Base-by-base conservation (phyloP, 805 yeast genomes). In the Saturnispora diversa region DNA sequence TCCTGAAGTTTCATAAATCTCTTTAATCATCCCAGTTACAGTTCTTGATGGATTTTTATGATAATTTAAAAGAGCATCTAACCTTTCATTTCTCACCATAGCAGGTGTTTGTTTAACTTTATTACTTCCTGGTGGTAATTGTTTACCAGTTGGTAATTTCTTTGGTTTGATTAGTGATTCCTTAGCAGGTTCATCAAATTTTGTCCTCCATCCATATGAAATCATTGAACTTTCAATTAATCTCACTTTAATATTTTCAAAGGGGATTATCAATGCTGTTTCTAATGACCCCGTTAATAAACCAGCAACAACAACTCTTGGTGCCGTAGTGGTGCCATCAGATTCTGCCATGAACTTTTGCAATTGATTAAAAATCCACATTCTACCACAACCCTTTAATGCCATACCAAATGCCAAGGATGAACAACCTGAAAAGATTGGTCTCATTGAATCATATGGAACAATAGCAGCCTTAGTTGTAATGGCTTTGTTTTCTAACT, bases 261-360 rank as follows among this genome's bases (percentile, higher is more conserved):
- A 88, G 0, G 97, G 98, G 15, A 92, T 83, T 17, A 90, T 75
- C 70, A 83, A 74, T 25, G 87, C 47, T 2, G 94, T 78, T 58
- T 92, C 97, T 32, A 80, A 63, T 43, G 82, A 68, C 2, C 95
- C 97, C 5, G 95, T 83, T 65, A 85, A 72, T 47, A 74, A 50
- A 8, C 94, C 95, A 3, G 96, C 95, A 44, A 83, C 77, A 6
- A 85, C 83, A 30, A 85, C 71, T 51, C 86, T 69, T 8, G 94
- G 90, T 1, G 94, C 94, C 6, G 80, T 70, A 3, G 85, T 69
- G 47, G 76, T 71, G n/a, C 77, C 74, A 39, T 60, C 62, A 15
- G 68, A 72, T 22, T 72, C 74, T 3, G 79, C 68, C 83, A 74
- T 68, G 56, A 83, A 74, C 52, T 77, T 72, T 19, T 86, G 75